Evolutionary conservation across 352 stramenopile species (phyloP).

Genomic region (Albugo laibachii): DNA sequence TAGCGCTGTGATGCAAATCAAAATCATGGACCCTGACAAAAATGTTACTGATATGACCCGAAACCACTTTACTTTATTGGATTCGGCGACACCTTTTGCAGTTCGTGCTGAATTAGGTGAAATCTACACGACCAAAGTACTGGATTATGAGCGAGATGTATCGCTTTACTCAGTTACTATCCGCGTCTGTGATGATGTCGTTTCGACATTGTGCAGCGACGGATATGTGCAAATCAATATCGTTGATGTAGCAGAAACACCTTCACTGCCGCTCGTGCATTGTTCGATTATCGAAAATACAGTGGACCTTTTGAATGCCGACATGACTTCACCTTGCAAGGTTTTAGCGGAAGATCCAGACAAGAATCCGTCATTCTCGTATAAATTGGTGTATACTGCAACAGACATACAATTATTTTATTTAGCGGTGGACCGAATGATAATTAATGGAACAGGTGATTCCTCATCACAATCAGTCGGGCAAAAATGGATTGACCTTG

Average conservation of each 20-base stretch:
- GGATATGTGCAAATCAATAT: constrained; percentile 15
- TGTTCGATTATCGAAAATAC: constrained; percentile 32
- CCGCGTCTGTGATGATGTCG: constrained; percentile 19
- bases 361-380: constrained; percentile 20
- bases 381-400: constrained; percentile 11
- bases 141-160: constrained; percentile 27
- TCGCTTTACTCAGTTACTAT: constrained; percentile 16
- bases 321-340: constrained; percentile 9
- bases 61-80: constrained; percentile 7
- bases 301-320: constrained; percentile 6
- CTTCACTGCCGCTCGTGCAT: constrained; percentile 10
- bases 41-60: constrained; percentile 7
- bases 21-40: constrained; percentile 18
- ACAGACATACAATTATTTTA: too few relatives aligned
- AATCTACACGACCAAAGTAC: constrained; percentile 14
- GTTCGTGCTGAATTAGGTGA: constrained; percentile 8
- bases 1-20: constrained; percentile 12
- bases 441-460: too few relatives aligned
- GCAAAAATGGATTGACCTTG: neutral
- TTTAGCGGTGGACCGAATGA: too few relatives aligned
- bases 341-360: constrained; percentile 23
- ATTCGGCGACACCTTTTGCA: constrained; percentile 7
- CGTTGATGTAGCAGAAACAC: constrained; percentile 16
- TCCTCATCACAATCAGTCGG: too few relatives aligned
- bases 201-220: constrained; percentile 16